Evolutionary conservation across 768 basidiomycete species (phyloP).

Genomic region (Tricholoma terreum): DNA sequence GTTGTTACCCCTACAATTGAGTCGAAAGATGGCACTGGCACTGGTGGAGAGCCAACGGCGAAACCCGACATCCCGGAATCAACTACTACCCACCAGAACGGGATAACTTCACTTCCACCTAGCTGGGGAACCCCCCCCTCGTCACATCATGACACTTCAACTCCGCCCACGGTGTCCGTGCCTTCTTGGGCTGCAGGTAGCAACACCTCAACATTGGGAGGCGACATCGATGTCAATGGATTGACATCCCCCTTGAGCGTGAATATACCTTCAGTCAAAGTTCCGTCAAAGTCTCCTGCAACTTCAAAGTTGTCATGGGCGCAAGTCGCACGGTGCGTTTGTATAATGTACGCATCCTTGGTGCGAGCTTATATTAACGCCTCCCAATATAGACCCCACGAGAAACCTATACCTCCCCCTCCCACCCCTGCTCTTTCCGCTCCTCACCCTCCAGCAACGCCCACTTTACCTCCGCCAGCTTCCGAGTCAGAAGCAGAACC

Average conservation of each 20-base stretch:
- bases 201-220: conserved; percentile 31
- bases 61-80: conserved; percentile 19
- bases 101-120: conserved; percentile 21
- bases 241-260: conserved; percentile 23
- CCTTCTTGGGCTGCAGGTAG: conserved; percentile 30
- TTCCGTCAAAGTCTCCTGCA: conserved; percentile 54
- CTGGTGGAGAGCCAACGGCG: conserved; percentile 22
- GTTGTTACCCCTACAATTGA: conserved; percentile 21
- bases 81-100: conserved; percentile 26
- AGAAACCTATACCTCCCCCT: conserved; percentile 52
- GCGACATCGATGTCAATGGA: conserved; percentile 37
- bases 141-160: conserved; percentile 30
- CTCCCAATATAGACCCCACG: conserved; percentile 48
- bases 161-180: conserved; percentile 30
- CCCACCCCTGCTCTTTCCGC: conserved; percentile 28
- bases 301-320: conserved; percentile 85
- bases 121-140: conserved; percentile 30
- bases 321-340: conserved; percentile 69
- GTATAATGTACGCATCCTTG: not conserved
- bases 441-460: conserved; percentile 20
- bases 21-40: conserved; percentile 14
- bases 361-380: conserved; percentile 4
- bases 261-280: conserved; percentile 28
- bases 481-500: conserved; percentile 33
- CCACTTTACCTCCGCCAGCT: conserved; percentile 29